Conservation (phyloP, 768 basidiomycete species). For the Suillus paluster region DNA sequence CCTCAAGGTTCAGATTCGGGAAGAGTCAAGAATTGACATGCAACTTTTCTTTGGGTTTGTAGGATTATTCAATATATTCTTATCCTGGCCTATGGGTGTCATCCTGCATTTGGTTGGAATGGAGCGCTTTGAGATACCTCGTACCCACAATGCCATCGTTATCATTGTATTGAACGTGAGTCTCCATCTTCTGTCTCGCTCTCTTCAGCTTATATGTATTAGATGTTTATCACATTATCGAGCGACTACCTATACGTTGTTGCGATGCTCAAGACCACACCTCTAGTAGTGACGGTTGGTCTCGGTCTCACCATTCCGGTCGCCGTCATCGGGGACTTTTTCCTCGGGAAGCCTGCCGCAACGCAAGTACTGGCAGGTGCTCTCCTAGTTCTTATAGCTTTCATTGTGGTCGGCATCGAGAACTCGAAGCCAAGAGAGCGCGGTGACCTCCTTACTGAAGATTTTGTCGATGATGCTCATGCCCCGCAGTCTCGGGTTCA, state of each 20-base stretch:
- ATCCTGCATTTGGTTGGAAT: constrained; percentile 73
- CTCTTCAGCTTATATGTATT: constrained; percentile 8
- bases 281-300: constrained; percentile 90
- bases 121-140: constrained; percentile 79
- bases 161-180: constrained; percentile 62
- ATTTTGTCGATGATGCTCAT: constrained; percentile 9
- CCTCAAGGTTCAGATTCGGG: constrained; percentile 83
- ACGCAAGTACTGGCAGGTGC: constrained; percentile 75
- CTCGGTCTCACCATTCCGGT: constrained; percentile 93
- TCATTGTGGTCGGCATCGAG: constrained; percentile 72
- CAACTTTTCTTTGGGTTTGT: constrained; percentile 95
- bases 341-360: constrained; percentile 61
- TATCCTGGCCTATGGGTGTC: constrained; percentile 77
- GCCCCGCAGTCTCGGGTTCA: constrained; percentile 8
- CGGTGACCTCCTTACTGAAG: constrained; percentile 9
- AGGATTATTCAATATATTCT: constrained; percentile 80
- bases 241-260: constrained; percentile 88
- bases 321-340: constrained; percentile 81
- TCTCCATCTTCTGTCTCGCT: constrained; percentile 13
- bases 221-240: constrained; percentile 85
- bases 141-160: constrained; percentile 48
- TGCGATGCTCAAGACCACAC: constrained; percentile 97
- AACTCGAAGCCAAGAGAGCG: constrained; percentile 48
- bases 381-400: constrained; percentile 72
- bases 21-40: constrained; percentile 88